Base-by-base conservation (phyloP, 106 monocot genomes). In the Xerophyta viscosa region DNA sequence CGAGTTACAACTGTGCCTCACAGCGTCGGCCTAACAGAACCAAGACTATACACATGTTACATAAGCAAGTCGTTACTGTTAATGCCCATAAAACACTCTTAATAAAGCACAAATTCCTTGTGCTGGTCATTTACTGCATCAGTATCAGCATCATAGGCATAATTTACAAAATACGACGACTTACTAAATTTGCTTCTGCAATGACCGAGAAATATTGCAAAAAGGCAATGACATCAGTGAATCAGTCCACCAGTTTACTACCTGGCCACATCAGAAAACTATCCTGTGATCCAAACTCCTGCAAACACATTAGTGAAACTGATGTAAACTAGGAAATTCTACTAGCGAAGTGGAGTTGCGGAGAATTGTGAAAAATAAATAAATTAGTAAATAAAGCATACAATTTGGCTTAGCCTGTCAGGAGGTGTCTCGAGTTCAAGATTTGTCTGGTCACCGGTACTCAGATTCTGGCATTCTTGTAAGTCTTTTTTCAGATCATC, bases 271-370 rank as follows among this genome's bases (percentile, higher is more conserved):
- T 69, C 29, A 78, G 41, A 62, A 78, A 76, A 50, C 75, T 84
- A 37, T 94, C 93, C 37, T 94, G 93, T 2, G 88, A 94, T 57
- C 79, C 86, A 65, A 88, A 88, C 48, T 94, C 93, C 93, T 94
- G 71, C 41, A 77, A 50, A 33, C 33, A 33, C 5, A 33, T 33
- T 33, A 5, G 2, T 7, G 52, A 27, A 74, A 22, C 56, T 4
- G 9, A 24, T n/a, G 37, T 3, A 10, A 21, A 37, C 2, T 18
- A 18, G 26, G 20, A 29, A 44, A 25, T 25, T 25, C 22, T 20
- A 9, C 25, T 11, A 13, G 15, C 27, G 15, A 21, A 23, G 45
- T 29, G 7, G 49, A 14, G n/a, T n/a, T 58, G 17, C 6, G 28
- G 24, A 29, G 28, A 12, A 31, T 17, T 1, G n/a, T 10, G 27